Evolutionary conservation across 805 yeast genomes (phyloP).

Genomic region (Candida ponderosae): DNA sequence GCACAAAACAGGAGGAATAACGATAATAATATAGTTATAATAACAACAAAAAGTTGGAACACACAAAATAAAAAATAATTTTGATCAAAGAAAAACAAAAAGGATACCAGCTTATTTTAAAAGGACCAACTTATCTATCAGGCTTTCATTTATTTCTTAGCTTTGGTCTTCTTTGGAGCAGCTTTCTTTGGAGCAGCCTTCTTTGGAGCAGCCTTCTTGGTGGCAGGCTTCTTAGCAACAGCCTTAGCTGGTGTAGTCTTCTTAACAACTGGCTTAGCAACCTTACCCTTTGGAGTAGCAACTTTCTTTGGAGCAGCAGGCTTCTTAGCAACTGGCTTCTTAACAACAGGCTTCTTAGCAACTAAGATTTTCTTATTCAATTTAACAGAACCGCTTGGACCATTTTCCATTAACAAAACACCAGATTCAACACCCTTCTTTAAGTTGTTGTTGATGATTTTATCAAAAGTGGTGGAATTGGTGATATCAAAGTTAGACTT

Average conservation of each 20-base stretch:
- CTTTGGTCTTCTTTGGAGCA: conserved; percentile 11
- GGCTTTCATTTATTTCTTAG: conserved; percentile 5
- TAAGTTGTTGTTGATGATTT: conserved; percentile 68
- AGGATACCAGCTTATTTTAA: no score
- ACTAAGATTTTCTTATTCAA: conserved; percentile 24
- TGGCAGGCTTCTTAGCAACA: conserved; percentile 21
- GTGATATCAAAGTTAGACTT: conserved; percentile 52
- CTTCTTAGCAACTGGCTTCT: conserved; percentile 18
- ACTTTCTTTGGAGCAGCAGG: conserved; percentile 18
- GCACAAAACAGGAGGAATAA: no score
- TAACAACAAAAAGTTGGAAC: conserved; percentile 1
- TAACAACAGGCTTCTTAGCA: conserved; percentile 25
- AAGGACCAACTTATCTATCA: no score
- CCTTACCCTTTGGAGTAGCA: conserved; percentile 20
- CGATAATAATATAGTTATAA: no score
- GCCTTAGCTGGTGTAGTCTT: conserved; percentile 22
- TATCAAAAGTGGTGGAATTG: conserved; percentile 55
- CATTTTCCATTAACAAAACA: conserved; percentile 77
- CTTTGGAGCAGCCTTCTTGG: conserved; percentile 16
- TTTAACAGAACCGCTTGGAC: conserved; percentile 83
- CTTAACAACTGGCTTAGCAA: conserved; percentile 26
- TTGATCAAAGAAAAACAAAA: not conserved
- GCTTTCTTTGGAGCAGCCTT: conserved; percentile 19
- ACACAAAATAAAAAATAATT: not conserved
- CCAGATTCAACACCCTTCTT: conserved; percentile 77